A percentile compares a stretch with the other conserved stretches of the same genome.
phyloP scores from a whole-genome alignment of 495 filamentous ascomycete genomes.

The Umbilicaria muhlenbergii region DNA sequence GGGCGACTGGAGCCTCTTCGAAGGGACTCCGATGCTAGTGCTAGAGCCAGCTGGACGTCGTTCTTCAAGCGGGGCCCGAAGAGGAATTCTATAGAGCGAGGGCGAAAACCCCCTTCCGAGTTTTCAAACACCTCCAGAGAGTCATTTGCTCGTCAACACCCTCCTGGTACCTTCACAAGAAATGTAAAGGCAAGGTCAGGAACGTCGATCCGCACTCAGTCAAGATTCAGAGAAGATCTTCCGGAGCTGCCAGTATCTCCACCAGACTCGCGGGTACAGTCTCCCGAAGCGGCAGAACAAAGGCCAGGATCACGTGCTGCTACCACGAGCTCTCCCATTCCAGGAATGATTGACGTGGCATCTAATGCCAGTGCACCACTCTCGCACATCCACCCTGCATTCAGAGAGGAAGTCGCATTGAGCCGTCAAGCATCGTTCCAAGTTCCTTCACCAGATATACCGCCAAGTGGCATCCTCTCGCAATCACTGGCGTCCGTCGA shows the following conservation, averaged over 20 bases:
- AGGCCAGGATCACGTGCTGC: too few species aligned
- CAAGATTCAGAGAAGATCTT: constrained; percentile 86
- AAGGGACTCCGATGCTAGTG: constrained; percentile 32
- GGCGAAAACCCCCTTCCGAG: constrained; percentile 31
- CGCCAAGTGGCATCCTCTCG: constrained; percentile 30
- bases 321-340: too few species aligned
- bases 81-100: constrained; percentile 40
- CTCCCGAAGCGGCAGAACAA: constrained; percentile 33
- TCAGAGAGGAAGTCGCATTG: constrained; percentile 14
- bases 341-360: not conserved
- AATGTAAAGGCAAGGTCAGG: constrained; percentile 25
- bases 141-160: constrained; percentile 42
- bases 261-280: constrained; percentile 65
- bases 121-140: constrained; percentile 82
- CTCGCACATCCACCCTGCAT: constrained; percentile 15
- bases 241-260: constrained; percentile 72
- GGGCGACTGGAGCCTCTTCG: constrained; percentile 24
- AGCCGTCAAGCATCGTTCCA: constrained; percentile 13
- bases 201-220: constrained; percentile 60
- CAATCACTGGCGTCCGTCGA: constrained; percentile 76
- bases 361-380: constrained; percentile 2
- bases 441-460: constrained; percentile 7
- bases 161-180: constrained; percentile 26
- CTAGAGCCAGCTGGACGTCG: constrained; percentile 39
- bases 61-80: constrained; percentile 60